phyloP scores from a whole-genome alignment of 176 grass and related monocot genomes.

The Bolboschoenus planiculmis region DNA sequence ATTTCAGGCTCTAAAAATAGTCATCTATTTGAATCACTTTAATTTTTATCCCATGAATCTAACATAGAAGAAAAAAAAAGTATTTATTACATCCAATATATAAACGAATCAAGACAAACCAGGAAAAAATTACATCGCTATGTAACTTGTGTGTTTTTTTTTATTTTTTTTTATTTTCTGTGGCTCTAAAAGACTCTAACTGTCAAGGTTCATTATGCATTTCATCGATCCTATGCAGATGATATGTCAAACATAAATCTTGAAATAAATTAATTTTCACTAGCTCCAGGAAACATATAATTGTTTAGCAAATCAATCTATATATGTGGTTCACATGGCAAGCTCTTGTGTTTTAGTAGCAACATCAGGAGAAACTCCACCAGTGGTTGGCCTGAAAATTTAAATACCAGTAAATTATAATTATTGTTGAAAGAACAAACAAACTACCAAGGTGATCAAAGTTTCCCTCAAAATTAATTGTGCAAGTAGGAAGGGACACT shows the following conservation, averaged over 20 bases:
- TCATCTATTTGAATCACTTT: not conserved
- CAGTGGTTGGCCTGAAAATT: constrained; percentile 51
- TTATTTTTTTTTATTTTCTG: not conserved
- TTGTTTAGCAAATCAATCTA: constrained; percentile 21
- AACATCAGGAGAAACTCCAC: constrained; percentile 45
- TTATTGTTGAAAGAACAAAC: not conserved
- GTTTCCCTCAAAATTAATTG: not conserved
- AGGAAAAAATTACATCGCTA: not conserved
- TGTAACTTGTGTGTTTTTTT: not conserved
- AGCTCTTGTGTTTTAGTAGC: constrained; percentile 12
- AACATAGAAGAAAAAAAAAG: not conserved
- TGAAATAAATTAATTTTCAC: not conserved
- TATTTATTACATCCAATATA: not conserved
- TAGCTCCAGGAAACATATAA: not conserved
- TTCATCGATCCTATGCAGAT: not conserved
- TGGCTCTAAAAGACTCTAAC: not conserved
- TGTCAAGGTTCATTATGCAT: not conserved
- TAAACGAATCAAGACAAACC: not conserved
- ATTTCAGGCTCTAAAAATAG: not conserved
- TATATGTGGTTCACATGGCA: constrained; percentile 15
- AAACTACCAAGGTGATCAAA: not conserved
- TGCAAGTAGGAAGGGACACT: not conserved
- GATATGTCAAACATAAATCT: not conserved
- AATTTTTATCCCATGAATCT: not conserved
- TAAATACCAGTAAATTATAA: not conserved